Percentiles rank a stretch among this genome's conserved stretches.
Conservation (phyloP, 768 basidiomycete species). For the Exidia glandulosa region DNA sequence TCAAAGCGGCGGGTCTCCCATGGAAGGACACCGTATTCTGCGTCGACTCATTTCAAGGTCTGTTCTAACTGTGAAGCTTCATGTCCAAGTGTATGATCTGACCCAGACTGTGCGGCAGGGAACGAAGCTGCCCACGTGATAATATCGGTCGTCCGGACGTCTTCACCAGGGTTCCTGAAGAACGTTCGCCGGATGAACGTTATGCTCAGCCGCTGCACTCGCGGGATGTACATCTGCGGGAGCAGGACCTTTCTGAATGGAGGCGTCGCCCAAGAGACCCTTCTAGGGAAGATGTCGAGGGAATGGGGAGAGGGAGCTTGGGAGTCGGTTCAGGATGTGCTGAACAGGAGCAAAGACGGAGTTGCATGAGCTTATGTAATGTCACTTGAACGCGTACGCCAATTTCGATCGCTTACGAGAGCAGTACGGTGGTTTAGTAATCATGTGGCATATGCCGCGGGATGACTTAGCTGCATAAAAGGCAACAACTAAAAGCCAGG, state of each 20-base stretch:
- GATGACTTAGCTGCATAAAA: no score
- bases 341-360: background rate
- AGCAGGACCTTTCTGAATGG: constrained; percentile 44
- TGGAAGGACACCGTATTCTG: constrained; percentile 57
- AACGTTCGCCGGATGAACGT: constrained; percentile 69
- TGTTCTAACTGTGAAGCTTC: background rate
- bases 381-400: no score
- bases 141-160: constrained; percentile 57
- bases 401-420: no score
- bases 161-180: constrained; percentile 53
- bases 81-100: background rate
- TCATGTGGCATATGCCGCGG: no score
- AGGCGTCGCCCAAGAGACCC: constrained; percentile 37
- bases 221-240: constrained; percentile 65
- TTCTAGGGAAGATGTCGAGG: constrained; percentile 29
- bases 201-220: constrained; percentile 74
- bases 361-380: no score
- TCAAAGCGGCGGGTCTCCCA: constrained; percentile 37
- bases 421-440: no score
- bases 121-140: constrained; percentile 76
- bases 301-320: constrained; percentile 12
- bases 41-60: constrained; percentile 75
- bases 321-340: background rate
- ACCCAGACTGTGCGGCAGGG: constrained; percentile 29
- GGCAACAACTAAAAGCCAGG: no score